Base-by-base conservation (phyloP, 1,284 basidiomycete species). In the Leccinum subrobustum region DNA sequence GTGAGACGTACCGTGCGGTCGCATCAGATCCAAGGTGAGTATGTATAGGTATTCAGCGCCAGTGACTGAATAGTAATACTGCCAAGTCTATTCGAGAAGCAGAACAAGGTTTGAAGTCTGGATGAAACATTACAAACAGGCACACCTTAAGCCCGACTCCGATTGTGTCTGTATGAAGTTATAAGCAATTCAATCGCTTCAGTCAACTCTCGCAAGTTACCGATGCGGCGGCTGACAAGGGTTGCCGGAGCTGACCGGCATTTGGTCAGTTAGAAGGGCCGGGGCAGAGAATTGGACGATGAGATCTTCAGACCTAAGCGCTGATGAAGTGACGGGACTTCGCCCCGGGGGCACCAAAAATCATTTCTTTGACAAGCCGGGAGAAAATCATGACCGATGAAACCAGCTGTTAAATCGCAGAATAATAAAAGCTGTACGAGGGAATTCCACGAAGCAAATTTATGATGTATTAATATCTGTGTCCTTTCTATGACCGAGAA, bases 171-270 rank as follows among this genome's bases (percentile, higher is more conserved):
- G 56, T 52, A 39, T 27, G 48, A 55, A 50, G 16, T 37, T 52
- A 59, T 67, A 69, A 65, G 61, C 68, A 72, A 73, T 70, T 73
- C 68, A 70, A 51, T 72, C 60, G 63, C 65, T 66, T 68, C 63
- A 60, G 61, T 70, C 23, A 52, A 35, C 39, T 2, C 51, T 59
- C 66, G 62, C 55, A 59, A 59, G 54, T 60, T 69, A 60, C 67
- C 55, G 56, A 60, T 27, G 23, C 16, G 31, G 9, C 50, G 54
- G 47, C 54, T 12, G 18, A 20, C 6, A 25, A 56, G 29, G 53
- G 18, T 57, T 65, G 60, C 59, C 58, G 58, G 48, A 35, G 42
- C 14, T 52, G 27, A 42, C 11, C 33, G 18, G 31, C 23, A 50
- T 52, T 20, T 14, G 23, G 23, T 37, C 25, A 35, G 20, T 18